Evolutionary conservation across 2,329 filamentous ascomycete species (phyloP).

Genomic region (Kalmusia sp.): DNA sequence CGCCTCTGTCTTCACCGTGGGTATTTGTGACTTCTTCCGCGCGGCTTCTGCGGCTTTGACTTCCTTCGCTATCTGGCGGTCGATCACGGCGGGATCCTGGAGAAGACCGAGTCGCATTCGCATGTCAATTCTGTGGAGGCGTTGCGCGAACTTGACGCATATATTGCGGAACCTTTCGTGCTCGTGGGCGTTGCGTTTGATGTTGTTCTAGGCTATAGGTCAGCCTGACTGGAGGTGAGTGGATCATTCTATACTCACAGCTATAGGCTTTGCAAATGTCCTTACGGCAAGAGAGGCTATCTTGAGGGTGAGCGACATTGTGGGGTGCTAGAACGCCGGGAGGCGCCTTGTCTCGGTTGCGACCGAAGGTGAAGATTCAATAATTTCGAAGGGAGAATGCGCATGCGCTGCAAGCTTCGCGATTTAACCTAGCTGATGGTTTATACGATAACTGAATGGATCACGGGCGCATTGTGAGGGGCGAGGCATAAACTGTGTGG

Average conservation of each 20-base stretch:
- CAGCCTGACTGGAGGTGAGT: too few species aligned
- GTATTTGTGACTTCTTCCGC: slow-evolving; percentile 57
- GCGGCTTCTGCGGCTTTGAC: slow-evolving; percentile 63
- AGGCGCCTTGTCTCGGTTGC: neutral
- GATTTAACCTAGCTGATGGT: too few species aligned
- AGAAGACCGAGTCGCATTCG: slow-evolving; percentile 70
- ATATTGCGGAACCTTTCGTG: slow-evolving; percentile 70
- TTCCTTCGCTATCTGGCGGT: slow-evolving; percentile 60
- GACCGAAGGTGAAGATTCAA: neutral
- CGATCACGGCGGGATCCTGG: slow-evolving; percentile 65
- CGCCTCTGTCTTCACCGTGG: slow-evolving; percentile 68
- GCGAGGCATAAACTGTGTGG: neutral
- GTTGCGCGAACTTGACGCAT: slow-evolving; percentile 69
- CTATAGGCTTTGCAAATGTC: slow-evolving; percentile 72
- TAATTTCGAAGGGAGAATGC: neutral
- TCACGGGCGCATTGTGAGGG: neutral
- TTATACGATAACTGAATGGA: too few species aligned
- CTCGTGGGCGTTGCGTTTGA: slow-evolving; percentile 72
- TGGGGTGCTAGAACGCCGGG: slow-evolving; percentile 8
- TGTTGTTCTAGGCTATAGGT: slow-evolving; percentile 63
- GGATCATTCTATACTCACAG: slow-evolving; percentile 64
- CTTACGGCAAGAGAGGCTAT: slow-evolving; percentile 69
- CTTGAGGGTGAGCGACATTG: slow-evolving; percentile 71
- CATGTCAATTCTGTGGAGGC: slow-evolving; percentile 72
- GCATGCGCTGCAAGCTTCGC: neutral